Percentiles rank a stretch among this genome's conserved stretches.
These are phyloP conservation scores for Nadsonia fulvescens DNA, from an alignment of 805 yeast genomes.

Conservation along the genomic window DNA sequence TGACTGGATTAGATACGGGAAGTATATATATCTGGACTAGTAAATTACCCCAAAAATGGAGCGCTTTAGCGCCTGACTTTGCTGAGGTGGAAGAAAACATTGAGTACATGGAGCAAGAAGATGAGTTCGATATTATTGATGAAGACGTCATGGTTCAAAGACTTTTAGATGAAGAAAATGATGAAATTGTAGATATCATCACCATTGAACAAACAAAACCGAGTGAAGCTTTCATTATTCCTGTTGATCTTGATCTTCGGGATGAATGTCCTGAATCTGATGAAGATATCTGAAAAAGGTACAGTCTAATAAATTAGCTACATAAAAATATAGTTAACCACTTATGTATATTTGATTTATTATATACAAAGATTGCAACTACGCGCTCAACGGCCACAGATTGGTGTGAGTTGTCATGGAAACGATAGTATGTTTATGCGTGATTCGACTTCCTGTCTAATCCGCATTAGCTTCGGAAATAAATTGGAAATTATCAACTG, in stretches of 20 bases:
- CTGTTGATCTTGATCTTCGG: constrained; percentile 22
- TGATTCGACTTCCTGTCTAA: too few relatives aligned
- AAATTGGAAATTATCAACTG: too few relatives aligned
- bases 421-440: too few relatives aligned
- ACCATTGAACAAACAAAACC: constrained; percentile 40
- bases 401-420: too few relatives aligned
- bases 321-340: too few relatives aligned
- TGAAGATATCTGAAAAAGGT: too few relatives aligned
- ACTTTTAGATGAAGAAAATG: constrained; percentile 43
- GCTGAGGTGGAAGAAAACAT: constrained; percentile 87
- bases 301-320: too few relatives aligned
- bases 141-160: constrained; percentile 44
- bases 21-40: constrained; percentile 68
- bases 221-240: constrained; percentile 39
- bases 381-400: too few relatives aligned
- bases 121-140: constrained; percentile 67
- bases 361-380: too few relatives aligned
- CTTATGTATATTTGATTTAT: too few relatives aligned
- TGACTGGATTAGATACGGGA: constrained; percentile 77
- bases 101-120: constrained; percentile 74
- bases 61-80: constrained; percentile 91
- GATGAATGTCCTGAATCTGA: constrained; percentile 14
- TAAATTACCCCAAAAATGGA: constrained; percentile 80
- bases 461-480: too few relatives aligned
- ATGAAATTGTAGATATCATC: constrained; percentile 44